Evolutionary conservation across 768 basidiomycete genomes (phyloP).

Genomic region (Boletus speciosus): DNA sequence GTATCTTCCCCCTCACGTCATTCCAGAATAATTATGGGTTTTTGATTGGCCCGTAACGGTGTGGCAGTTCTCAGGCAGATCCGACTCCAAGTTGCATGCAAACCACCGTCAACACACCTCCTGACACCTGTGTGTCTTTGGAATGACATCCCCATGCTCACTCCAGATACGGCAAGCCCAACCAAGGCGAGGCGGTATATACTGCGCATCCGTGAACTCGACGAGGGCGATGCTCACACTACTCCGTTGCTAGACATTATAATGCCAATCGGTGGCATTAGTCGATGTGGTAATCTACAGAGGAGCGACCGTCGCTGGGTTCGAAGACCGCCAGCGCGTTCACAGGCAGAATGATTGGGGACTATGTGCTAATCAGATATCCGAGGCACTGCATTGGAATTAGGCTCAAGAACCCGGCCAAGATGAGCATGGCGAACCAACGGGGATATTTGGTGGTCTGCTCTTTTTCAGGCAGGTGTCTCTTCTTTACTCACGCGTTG

Average conservation of each 20-base stretch:
- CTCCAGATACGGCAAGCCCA: slow-evolving; percentile 6
- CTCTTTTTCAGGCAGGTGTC: slow-evolving; percentile 26
- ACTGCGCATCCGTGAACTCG: not conserved
- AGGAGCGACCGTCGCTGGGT: slow-evolving; percentile 25
- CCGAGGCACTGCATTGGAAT: slow-evolving; percentile 37
- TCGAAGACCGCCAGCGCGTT: slow-evolving; percentile 13
- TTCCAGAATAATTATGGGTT: slow-evolving; percentile 8
- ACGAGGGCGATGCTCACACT: slow-evolving; percentile 1
- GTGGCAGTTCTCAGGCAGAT: slow-evolving; percentile 29
- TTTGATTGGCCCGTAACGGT: slow-evolving; percentile 4
- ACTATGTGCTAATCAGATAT: slow-evolving; percentile 32
- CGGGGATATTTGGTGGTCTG: slow-evolving; percentile 20
- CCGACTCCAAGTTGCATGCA: slow-evolving; percentile 18
- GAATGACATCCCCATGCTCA: not conserved
- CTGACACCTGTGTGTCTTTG: slow-evolving; percentile 21
- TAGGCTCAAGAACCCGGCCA: slow-evolving; percentile 32
- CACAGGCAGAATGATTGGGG: slow-evolving; percentile 27
- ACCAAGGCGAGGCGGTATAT: not conserved
- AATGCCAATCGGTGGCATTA: slow-evolving; percentile 8
- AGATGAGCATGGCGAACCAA: slow-evolving; percentile 8
- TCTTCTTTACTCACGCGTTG: slow-evolving; percentile 32
- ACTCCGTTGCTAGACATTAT: not conserved
- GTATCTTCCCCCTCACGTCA: slow-evolving; percentile 14
- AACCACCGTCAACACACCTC: slow-evolving; percentile 13
- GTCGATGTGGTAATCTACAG: slow-evolving; percentile 2